Base-by-base conservation (phyloP, 2,329 filamentous ascomycete species). In the Cercospora zeae-maydis region DNA sequence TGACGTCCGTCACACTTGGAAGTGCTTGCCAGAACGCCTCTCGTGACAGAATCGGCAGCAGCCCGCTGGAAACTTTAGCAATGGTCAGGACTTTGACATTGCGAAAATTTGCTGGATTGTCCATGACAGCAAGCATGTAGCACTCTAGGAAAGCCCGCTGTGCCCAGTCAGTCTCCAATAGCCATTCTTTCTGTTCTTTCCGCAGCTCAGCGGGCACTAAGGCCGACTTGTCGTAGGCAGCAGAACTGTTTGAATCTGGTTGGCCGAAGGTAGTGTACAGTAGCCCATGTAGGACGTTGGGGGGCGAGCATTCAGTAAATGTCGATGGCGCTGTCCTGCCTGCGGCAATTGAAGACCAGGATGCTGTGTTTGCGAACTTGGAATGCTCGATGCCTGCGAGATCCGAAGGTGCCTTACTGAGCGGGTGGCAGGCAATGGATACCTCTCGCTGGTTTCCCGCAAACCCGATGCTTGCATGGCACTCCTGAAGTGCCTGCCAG, bases 81-180 rank as follows among this genome's bases (percentile, higher is more conserved):
- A 91, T 81, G 34, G 83, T 88, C 45, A 91, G 73, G 5, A 81
- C 84, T 21, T 82, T 83, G 47, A 91, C 79, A 5, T 79, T 75
- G 7, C 71, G 63, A 66, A 90, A 88, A 1, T 78, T 81, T 4
- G 70, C 67, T 4, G 78, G 77, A 63, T 88, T 88, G 69, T 89
- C 86, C 24, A 86, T 83, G 47, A 90, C 74, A 1, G 86, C 83
- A 53, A 89, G 82, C 66, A 86, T 82, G 67, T 88, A 90, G 0
- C 87, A 88, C 54, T 87, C 84, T 52, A 90, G 79, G 71, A 90
- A 87, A 16, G 87, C 87, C 58, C 84, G 79, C 66, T 90, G 87
- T 6, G 87, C 87, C 85, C 87, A 89, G 58, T 86, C 83, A 3
- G 86, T 84, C 72, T 90, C 87, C 37, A 88, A 76, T 1, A 91